Evolutionary conservation across 345 rosid species (phyloP).

Genomic region (Salix exigua): DNA sequence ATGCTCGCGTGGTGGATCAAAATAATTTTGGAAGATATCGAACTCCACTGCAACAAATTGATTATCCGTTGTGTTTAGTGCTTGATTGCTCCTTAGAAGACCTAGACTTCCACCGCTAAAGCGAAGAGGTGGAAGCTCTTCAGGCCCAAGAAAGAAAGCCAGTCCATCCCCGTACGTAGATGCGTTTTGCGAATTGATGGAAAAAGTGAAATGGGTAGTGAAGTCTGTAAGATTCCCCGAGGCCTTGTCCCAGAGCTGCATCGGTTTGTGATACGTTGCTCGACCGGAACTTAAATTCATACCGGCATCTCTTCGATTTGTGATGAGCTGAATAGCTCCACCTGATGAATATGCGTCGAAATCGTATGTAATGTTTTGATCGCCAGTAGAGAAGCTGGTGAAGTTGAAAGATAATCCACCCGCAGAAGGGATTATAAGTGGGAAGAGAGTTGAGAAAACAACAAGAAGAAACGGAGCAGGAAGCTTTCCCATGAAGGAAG

Average conservation of each 20-base stretch:
- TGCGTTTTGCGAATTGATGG: not conserved
- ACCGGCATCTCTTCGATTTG: accelerated
- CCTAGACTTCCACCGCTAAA: not conserved
- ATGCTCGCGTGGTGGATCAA: conserved; percentile 18
- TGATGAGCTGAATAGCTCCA: no score
- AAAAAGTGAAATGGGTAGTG: conserved; percentile 25
- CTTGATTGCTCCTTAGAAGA: not conserved
- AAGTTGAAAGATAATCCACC: no score
- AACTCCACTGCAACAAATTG: conserved; percentile 23
- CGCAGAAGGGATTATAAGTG: no score
- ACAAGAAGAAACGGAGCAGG: no score
- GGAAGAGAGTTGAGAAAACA: no score
- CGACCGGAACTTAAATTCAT: not conserved
- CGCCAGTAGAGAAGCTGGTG: no score
- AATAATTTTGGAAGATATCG: conserved; percentile 5
- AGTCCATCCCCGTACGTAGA: not conserved
- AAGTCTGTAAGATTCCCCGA: conserved; percentile 21
- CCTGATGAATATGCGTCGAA: no score
- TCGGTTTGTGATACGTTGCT: not conserved
- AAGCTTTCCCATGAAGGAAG: no score
- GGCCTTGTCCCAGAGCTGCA: conserved; percentile 17
- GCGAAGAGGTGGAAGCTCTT: not conserved
- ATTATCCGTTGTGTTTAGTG: not conserved
- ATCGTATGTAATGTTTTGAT: no score
- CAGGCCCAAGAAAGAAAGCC: conserved; percentile 14